Conservation (phyloP, 2,329 filamentous ascomycete species). For the Trichoderma harzianum region DNA sequence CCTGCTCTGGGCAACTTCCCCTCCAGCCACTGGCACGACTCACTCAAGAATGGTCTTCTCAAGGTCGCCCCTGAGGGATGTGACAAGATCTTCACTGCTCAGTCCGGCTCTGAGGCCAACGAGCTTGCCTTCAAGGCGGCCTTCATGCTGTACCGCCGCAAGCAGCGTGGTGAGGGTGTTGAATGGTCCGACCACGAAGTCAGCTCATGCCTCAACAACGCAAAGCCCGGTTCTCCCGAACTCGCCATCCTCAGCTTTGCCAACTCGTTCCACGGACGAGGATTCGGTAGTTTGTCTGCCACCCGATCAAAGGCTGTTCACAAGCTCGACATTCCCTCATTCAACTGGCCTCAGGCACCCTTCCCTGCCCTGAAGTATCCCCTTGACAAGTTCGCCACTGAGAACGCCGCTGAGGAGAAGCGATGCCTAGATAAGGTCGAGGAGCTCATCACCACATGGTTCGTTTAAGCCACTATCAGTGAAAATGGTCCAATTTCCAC, state of each 20-base stretch:
- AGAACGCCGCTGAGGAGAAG: slow-evolving; percentile 69
- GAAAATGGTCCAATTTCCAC: background rate
- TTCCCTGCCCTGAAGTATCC: slow-evolving; percentile 79
- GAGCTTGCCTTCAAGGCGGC: slow-evolving; percentile 84
- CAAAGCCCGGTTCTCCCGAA: slow-evolving; percentile 68
- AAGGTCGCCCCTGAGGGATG: slow-evolving; percentile 70
- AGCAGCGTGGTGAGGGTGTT: slow-evolving; percentile 64
- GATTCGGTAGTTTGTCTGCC: slow-evolving; percentile 74
- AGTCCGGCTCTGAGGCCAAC: slow-evolving; percentile 78
- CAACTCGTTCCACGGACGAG: slow-evolving; percentile 74
- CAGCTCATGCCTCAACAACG: slow-evolving; percentile 65
- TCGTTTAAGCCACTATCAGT: background rate
- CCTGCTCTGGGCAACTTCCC: slow-evolving; percentile 81
- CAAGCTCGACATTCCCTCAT: slow-evolving; percentile 84
- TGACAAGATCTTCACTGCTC: slow-evolving; percentile 76
- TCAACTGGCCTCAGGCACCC: slow-evolving; percentile 80
- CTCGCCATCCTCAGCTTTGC: slow-evolving; percentile 77
- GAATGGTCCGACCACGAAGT: slow-evolving; percentile 72
- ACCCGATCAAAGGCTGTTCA: slow-evolving; percentile 81
- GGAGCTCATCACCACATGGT: slow-evolving; percentile 59
- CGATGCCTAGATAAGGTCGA: slow-evolving; percentile 72
- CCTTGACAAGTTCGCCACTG: slow-evolving; percentile 63
- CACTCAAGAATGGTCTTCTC: slow-evolving; percentile 68
- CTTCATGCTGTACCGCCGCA: slow-evolving; percentile 75
- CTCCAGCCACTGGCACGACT: slow-evolving; percentile 68